Conservation (phyloP, 2,329 filamentous ascomycete species). For the Botrytis deweyae region DNA sequence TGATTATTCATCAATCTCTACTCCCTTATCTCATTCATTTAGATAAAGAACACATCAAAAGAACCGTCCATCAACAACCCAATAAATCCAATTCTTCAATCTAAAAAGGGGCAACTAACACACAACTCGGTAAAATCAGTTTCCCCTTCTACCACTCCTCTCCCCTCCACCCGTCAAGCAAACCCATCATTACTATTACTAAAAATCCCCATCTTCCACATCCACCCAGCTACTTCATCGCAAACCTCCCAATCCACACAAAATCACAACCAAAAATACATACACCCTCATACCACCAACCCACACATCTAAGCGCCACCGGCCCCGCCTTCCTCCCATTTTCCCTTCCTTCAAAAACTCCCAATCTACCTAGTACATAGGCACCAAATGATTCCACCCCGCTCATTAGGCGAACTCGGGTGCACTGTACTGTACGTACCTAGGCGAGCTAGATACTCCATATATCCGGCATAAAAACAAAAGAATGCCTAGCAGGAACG, state of each 20-base stretch:
- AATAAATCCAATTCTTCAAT: background rate
- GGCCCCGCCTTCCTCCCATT: background rate
- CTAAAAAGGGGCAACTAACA: background rate
- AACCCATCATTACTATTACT: background rate
- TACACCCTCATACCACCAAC: too few relatives aligned
- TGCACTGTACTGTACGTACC: background rate
- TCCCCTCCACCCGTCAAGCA: background rate
- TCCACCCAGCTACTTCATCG: background rate
- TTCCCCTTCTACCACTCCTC: background rate
- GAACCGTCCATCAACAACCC: background rate
- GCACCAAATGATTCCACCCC: background rate
- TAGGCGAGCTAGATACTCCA: too few relatives aligned
- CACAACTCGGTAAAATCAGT: background rate
- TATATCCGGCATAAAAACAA: too few relatives aligned
- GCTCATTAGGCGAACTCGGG: background rate
- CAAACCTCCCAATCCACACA: too few relatives aligned
- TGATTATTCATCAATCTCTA: rapidly evolving
- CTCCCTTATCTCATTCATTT: background rate
- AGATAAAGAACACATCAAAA: background rate
- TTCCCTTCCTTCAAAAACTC: background rate
- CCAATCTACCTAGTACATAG: background rate
- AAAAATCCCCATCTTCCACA: background rate
- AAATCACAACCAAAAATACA: too few relatives aligned
- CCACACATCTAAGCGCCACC: background rate
- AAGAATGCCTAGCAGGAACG: background rate